Evolutionary conservation across 805 yeast genomes (phyloP), one percentile per base, ranked within the genome.

Genomic region (Lipomyces mesembrius): DNA sequence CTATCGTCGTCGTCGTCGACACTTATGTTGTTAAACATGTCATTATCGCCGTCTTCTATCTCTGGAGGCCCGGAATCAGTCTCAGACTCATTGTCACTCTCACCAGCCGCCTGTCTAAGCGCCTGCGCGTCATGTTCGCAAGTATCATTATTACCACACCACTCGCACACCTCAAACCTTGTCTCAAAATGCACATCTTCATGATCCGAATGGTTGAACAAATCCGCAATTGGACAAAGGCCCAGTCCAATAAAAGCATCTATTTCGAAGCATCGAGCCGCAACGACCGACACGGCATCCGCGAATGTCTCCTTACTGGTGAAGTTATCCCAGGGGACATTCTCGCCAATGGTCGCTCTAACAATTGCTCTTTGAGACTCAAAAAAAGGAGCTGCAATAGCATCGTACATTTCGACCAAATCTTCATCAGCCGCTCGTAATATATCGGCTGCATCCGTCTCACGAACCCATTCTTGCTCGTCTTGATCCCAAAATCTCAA

Each of bases 151-250:
- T 59, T 55, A 8, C 74, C 74, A 74, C 89, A 86, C 20, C 74
- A 68, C 8, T 72, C 79, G 73, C 89, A 86, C 2, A 85, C 89
- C 34, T 83, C 84, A 53, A 76, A 83, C 2, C 82, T 68, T 2
- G 87, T 79, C 65, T 86, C 89, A 74, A 92, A 91, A 77, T 87
- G 88, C 9, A 88, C 92, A 71, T 85, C 82, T 68, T 90, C 92
- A 5, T 78, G 74, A 1, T 77, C 86, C 14, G 78, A 82, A 74
- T 92, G 97, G 72, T 93, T 93, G 78, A 92, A 91, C 46, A 94
- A 79, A 77, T 93, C 97, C 0, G 97, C 98, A 17, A 92, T 91
- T 0, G 98, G 97, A 29, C 93, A 97, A 60, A 94, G 79, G 0
- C 90, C 91, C 37, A 88, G 81, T 39, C 87, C 90, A 72, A 89